phyloP scores from a whole-genome alignment of 2,329 filamentous ascomycete genomes.

The Chrysoporthe deuterocubensis region DNA sequence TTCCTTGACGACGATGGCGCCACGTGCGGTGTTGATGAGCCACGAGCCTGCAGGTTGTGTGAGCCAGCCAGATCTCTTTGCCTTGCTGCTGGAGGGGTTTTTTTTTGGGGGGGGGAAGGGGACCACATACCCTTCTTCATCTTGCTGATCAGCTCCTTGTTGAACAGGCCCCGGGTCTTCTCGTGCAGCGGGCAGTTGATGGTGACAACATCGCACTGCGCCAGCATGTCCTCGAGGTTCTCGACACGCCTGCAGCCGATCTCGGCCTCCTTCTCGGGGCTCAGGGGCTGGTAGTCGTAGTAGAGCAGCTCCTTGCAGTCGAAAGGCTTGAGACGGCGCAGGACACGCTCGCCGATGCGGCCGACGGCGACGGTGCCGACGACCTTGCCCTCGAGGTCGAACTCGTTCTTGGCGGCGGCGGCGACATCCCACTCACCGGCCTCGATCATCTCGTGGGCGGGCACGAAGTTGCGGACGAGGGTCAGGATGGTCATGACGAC shows the following conservation, averaged over 20 bases:
- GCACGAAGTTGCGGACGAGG: constrained; percentile 97
- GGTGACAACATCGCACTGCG: constrained; percentile 94
- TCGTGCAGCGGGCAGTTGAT: constrained; percentile 99
- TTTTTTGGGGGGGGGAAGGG: background rate
- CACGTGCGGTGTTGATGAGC: constrained; percentile 98
- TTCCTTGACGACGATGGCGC: constrained; percentile 99
- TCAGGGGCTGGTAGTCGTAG: constrained; percentile 98
- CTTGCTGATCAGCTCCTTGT: constrained; percentile 97
- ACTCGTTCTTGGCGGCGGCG: constrained; percentile 96
- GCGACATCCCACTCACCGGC: constrained; percentile 94
- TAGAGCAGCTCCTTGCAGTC: constrained; percentile 99
- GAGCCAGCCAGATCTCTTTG: background rate
- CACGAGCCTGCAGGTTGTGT: constrained; percentile 68
- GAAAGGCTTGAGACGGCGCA: constrained; percentile 93
- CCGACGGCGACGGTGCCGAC: constrained; percentile 97
- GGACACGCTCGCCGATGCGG: constrained; percentile 96
- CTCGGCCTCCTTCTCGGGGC: constrained; percentile 85
- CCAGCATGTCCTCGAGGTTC: constrained; percentile 87
- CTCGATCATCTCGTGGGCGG: constrained; percentile 92
- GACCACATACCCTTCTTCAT: constrained; percentile 82
- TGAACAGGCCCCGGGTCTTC: constrained; percentile 95
- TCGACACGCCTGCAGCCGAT: constrained; percentile 93
- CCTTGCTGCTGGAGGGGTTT: too few species aligned
- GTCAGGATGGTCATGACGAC: constrained; percentile 98
- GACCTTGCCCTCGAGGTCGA: constrained; percentile 94